Evolutionary conservation across 192 early-diverging fungal species (phyloP).

Genomic region (Allomyces macrogynus): DNA sequence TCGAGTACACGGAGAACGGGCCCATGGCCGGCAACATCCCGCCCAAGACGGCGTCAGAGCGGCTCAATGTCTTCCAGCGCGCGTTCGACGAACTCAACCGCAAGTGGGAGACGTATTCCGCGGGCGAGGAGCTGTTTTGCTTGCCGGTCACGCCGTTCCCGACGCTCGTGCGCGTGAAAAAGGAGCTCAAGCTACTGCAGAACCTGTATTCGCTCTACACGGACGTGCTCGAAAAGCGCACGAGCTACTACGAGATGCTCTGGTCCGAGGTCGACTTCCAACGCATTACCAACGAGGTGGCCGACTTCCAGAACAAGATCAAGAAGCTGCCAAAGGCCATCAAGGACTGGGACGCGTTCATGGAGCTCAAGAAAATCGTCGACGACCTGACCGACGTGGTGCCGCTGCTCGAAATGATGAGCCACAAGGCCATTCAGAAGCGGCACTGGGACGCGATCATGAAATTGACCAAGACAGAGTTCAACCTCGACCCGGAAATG

Average conservation of each 20-base stretch:
- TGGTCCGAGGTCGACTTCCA: slow-evolving; percentile 37
- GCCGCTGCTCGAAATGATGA: no score
- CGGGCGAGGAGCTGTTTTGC: slow-evolving; percentile 38
- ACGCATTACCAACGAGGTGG: slow-evolving; percentile 35
- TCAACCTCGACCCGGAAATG: slow-evolving; percentile 92
- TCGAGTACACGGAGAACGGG: slow-evolving; percentile 40
- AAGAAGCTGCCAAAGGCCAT: slow-evolving; percentile 84
- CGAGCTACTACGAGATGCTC: slow-evolving; percentile 33
- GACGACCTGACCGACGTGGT: no score
- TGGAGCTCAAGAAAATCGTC: no score
- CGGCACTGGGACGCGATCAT: slow-evolving; percentile 63
- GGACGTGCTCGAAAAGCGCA: slow-evolving; percentile 35
- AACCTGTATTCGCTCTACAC: slow-evolving; percentile 45
- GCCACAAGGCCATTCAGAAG: no score
- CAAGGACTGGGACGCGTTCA: slow-evolving; percentile 73
- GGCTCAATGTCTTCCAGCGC: slow-evolving; percentile 41
- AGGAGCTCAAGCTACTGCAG: slow-evolving; percentile 38
- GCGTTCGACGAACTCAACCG: slow-evolving; percentile 42
- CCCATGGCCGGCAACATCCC: slow-evolving; percentile 41
- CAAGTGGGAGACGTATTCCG: slow-evolving; percentile 46
- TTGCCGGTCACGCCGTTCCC: slow-evolving; percentile 46
- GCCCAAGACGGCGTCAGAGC: slow-evolving; percentile 43
- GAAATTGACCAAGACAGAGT: slow-evolving; percentile 86
- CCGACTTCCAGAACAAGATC: slow-evolving; percentile 50
- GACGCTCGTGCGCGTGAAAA: slow-evolving; percentile 32